Base-by-base conservation (phyloP, 2,329 filamentous ascomycete genomes). In the Periglandula ipomoeae region DNA sequence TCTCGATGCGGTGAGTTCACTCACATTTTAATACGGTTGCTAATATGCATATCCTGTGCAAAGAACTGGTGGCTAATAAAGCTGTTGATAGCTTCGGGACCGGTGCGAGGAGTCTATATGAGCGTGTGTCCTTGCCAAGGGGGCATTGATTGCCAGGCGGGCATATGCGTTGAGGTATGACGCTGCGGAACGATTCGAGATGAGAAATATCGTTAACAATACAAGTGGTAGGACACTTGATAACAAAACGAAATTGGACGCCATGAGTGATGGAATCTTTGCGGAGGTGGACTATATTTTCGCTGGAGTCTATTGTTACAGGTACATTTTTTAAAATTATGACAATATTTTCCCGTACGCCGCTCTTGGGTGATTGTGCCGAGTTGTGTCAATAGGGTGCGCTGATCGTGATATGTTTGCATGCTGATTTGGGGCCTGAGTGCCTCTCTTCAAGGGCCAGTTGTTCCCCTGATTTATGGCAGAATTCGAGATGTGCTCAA, bases 91-190 rank as follows among this genome's bases (percentile, higher is more conserved):
- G 32, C 43, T 24, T 24, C 43, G 9, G 43, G 32, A 2, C 43
- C 43, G 13, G 43, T 45, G 4, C 20, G 22, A 19, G 43, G 43
- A 4, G 30, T 45, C 20, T 45, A 45, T 13, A 3, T 37, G 32
- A 15, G 19, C 7, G 8, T 26, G 19, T 38, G 43, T 24, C 32
- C 43, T 10, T 45, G 44, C 20, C 20, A 24, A 8, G 32, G 34
- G 10, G 44, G 34, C 9, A 26, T 46, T 19, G 44, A 46, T 30
- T 46, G 44, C 34, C 44, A 39, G 34, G 13, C 13, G 17, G 22
- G 34, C 15, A 46, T 39, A 15, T 46, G 44, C 34, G 32, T 46
- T 37, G 26, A 30, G n/a, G 43, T 35, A 45, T 35, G 30, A 35
- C 15, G 9, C 10, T n/a, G 30, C 26, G 8, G n/a, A 3, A 9